Base-by-base conservation (phyloP, 1,139 yeast species). In the Geotrichum citri-aurantii region DNA sequence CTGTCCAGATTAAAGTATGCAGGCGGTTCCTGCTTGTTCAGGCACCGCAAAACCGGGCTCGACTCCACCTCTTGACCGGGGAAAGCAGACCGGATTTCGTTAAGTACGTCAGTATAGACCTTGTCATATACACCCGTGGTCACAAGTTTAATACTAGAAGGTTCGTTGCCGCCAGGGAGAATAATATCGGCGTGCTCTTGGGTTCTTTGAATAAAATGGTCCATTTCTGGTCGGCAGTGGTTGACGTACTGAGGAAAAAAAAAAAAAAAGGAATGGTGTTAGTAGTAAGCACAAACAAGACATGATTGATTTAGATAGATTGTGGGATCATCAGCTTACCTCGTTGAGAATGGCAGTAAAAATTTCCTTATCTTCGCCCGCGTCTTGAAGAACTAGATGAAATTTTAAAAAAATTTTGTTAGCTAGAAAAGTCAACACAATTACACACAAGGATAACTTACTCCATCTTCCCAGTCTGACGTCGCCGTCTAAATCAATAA, bases 401-500 rank as follows among this genome's bases (percentile, higher is more conserved):
- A 4, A 11, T 19, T 19, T 46, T 59, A 46, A 8, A 50, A 37
- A 46, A 10, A 4, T 12, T 19, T 19, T 46, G 26, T 21, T 23
- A 23, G 26, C 47, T 12, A 14, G n/a, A 31, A 3, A 11, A 31
- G 14, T 5, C 37, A 31, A 8, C 37, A 31, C 12, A 31, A 31
- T 8, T 3, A 14, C 12, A 31, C n/a, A n/a, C n/a, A 37, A 21
- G 33, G 8, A 50, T 50, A 5, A 52, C 66, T 48, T 50, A 63
- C 60, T 86, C 88, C 93, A 84, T 62, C 95, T 79, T 17, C 89
- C 85, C 52, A 92, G 74, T 61, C 97, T 75, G 4, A 88, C 83
- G 70, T 92, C 98, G 1, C 95, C 83, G 70, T 92, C 97, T 64
- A 92, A 81, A 65, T 88, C 95, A n/a, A 91, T 79, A 67, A 86